Evolutionary conservation across 208 protist species (phyloP), one percentile per base, ranked within the genome.

Genomic region (Trypanosoma platydactyli): DNA sequence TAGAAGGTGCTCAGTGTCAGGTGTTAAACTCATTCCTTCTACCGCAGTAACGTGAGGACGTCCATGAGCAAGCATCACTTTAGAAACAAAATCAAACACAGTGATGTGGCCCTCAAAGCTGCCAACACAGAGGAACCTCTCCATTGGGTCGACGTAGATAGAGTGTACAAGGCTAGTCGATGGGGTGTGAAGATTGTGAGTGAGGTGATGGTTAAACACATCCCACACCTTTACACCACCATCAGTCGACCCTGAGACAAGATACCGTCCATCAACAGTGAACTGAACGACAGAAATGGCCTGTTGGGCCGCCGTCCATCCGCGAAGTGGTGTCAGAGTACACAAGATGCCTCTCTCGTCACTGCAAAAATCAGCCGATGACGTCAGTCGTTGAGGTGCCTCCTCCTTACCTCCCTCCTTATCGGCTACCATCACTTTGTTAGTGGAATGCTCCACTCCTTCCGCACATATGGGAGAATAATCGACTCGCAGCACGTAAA

Each of bases 141-240:
- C 81, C 7, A 56, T 59, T 30, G 75, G 66, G 67, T 92, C 84
- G 1, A 92, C 72, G 68, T 77, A 89, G 15, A 93, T 51, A 45
- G 75, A 72, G 58, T 89, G 84, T 49, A 93, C 76, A 33, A 93
- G 72, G 24, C 73, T 69, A 58, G 73, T 71, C 35, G 78, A 68
- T 12, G 89, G 67, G 62, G 76, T 80, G 59, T 76, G 74, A 30
- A 94, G 63, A 68, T 96, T 96, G 76, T 96, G 91, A 15, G 91
- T 96, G 16, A 96, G 80, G 72, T 96, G 80, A 71, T 96, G 91
- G 57, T 94, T 86, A 63, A 94, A 94, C 3, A 84, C 82, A 58
- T 96, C 89, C 88, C 91, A 96, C 59, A 88, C 80, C 77, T 94
- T 94, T 38, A 96, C 70, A 46, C 75, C 83, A 41, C 91, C 91